Evolutionary conservation across 1,284 basidiomycete genomes (phyloP).

Genomic region (Rhizopogon parksii): DNA sequence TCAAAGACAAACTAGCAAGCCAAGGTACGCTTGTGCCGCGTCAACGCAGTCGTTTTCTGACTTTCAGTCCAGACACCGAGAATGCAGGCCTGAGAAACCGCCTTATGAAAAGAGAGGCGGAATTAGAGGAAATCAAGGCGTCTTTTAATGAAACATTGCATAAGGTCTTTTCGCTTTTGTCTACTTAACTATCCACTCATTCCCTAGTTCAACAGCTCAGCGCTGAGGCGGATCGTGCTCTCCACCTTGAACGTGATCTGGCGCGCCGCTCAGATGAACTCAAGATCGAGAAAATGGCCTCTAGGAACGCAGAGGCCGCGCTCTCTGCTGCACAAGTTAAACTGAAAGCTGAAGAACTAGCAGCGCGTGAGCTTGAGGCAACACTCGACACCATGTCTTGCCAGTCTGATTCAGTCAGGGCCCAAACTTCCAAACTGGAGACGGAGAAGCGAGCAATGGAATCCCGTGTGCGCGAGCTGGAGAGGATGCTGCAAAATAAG

Average conservation of each 20-base stretch:
- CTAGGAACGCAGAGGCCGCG: conserved; percentile 48
- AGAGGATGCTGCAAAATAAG: conserved; percentile 36
- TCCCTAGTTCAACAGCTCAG: conserved; percentile 38
- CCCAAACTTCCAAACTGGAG: conserved; percentile 40
- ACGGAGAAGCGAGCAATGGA: conserved; percentile 51
- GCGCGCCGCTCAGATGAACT: conserved; percentile 45
- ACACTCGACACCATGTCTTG: conserved; percentile 52
- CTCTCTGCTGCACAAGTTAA: conserved; percentile 43
- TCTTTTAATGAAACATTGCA: conserved; percentile 51
- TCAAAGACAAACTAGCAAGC: conserved; percentile 54
- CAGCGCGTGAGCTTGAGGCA: conserved; percentile 48
- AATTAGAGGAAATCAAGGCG: conserved; percentile 46
- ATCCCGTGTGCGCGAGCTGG: conserved; percentile 48
- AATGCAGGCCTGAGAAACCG: conserved; percentile 52
- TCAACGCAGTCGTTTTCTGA: neutral
- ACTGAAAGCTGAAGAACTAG: conserved; percentile 43
- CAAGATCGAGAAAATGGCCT: conserved; percentile 45
- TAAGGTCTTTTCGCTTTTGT: conserved; percentile 40
- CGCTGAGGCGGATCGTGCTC: conserved; percentile 48
- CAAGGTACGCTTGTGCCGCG: conserved; percentile 41
- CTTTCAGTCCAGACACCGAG: conserved; percentile 39
- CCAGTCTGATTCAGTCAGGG: conserved; percentile 42
- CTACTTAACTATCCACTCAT: conserved; percentile 10
- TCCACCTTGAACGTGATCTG: conserved; percentile 49
- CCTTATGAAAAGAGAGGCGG: conserved; percentile 46